A percentile compares a stretch with the other conserved stretches of the same genome.
phyloP scores from a whole-genome alignment of 2,329 filamentous ascomycete species.

The Xylariaceae sp. region DNA sequence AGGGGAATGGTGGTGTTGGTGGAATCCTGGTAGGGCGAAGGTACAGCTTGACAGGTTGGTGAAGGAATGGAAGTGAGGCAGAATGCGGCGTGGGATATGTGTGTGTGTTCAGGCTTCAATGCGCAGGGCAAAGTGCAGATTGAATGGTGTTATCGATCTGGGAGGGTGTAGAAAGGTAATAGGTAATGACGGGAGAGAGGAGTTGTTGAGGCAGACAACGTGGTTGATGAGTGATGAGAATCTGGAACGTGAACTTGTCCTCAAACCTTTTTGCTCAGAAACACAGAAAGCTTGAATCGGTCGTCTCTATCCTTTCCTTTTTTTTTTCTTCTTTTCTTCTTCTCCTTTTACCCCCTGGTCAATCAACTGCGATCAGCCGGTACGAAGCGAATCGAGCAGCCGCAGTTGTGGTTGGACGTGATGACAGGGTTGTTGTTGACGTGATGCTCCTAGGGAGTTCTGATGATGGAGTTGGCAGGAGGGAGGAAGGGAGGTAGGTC shows the following conservation, averaged over 20 bases:
- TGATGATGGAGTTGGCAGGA: conserved; percentile 15
- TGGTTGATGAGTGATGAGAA: conserved; percentile 20
- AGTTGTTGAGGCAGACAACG: neutral
- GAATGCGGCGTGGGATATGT: conserved; percentile 9
- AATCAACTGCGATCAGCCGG: no score
- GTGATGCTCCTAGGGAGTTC: conserved; percentile 6
- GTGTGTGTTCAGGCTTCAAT: conserved; percentile 12
- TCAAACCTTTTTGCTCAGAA: conserved; percentile 41
- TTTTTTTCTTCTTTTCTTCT: no score
- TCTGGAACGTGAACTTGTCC: conserved; percentile 31
- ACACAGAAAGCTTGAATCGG: no score
- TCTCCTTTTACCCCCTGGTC: no score
- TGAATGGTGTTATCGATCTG: conserved; percentile 5
- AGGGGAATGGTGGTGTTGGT: conserved; percentile 16
- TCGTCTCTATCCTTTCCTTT: no score
- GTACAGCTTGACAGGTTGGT: conserved; percentile 17
- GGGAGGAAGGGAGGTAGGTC: conserved; percentile 7
- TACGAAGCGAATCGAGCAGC: no score
- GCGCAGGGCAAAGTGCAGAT: conserved; percentile 10
- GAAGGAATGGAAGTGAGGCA: conserved; percentile 11
- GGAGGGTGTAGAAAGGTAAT: conserved; percentile 2
- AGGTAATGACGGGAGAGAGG: conserved; percentile 3
- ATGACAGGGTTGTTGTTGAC: conserved; percentile 5
- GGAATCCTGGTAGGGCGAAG: conserved; percentile 8
- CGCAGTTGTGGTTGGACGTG: no score